phyloP scores from a whole-genome alignment of 257 asterid species.

The Solanum clarkiae region DNA sequence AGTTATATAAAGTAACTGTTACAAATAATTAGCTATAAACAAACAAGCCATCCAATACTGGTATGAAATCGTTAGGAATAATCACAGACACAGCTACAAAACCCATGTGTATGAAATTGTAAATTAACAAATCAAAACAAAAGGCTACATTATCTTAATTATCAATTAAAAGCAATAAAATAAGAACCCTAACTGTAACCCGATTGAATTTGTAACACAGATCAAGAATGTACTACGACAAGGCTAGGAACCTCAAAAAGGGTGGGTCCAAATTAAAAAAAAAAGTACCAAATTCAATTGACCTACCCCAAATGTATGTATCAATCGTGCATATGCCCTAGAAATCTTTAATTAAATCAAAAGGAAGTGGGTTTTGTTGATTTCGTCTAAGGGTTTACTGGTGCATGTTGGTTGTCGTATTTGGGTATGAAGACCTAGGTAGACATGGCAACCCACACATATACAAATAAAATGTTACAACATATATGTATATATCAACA shows the following conservation, averaged over 20 bases:
- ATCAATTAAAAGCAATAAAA: not conserved
- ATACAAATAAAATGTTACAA: not conserved
- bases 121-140: not conserved
- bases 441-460: slow-evolving; percentile 3
- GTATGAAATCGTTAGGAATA: not conserved
- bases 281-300: not conserved
- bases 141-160: not conserved
- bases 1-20: not conserved
- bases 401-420: not conserved
- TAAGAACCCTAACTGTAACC: not conserved
- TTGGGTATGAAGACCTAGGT: not conserved
- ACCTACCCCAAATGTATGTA: not conserved
- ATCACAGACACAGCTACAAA: not conserved
- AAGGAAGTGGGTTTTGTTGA: not conserved
- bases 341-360: not conserved
- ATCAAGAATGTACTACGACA: not conserved
- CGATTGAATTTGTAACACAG: not conserved
- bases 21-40: not conserved
- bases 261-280: slow-evolving; percentile 6
- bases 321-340: slow-evolving; percentile 2
- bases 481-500: not conserved
- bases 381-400: not conserved
- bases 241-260: not conserved
- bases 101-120: not conserved
- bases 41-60: not conserved